phyloP scores from a whole-genome alignment of 2,329 filamentous ascomycete genomes.

The Penicillium freii region DNA sequence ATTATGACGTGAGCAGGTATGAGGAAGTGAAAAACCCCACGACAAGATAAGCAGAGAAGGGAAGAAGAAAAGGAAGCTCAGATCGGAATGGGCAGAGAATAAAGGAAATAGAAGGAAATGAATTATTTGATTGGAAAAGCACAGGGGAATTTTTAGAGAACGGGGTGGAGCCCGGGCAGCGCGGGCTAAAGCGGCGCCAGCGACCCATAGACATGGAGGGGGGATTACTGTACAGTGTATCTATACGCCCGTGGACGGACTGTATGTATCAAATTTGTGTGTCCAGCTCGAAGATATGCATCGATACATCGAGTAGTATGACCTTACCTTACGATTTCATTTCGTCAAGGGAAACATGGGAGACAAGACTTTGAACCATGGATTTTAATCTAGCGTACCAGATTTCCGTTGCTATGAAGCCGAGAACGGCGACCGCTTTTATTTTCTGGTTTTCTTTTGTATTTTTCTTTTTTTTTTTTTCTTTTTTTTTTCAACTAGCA shows the following conservation, averaged over 20 bases:
- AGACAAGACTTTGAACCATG: slow-evolving; percentile 3
- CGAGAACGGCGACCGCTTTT: slow-evolving; percentile 11
- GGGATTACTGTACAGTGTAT: slow-evolving; percentile 19
- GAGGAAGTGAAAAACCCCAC: slow-evolving; percentile 6
- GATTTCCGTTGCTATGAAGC: slow-evolving; percentile 4
- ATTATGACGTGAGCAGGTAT: slow-evolving; percentile 31
- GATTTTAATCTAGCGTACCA: slow-evolving; percentile 10
- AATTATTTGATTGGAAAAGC: slow-evolving; percentile 23
- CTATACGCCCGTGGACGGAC: neutral
- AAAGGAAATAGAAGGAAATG: slow-evolving; percentile 11
- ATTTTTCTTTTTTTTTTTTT: neutral
- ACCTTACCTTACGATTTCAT: slow-evolving; percentile 2
- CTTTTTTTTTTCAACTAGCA: neutral
- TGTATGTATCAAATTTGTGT: neutral
- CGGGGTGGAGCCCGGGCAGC: slow-evolving; percentile 23
- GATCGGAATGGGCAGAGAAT: slow-evolving; percentile 4
- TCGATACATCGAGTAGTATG: neutral
- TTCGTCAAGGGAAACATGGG: slow-evolving; percentile 3
- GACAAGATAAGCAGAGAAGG: slow-evolving; percentile 11
- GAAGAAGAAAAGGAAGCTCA: slow-evolving; percentile 14
- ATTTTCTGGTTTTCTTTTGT: neutral
- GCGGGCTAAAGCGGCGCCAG: slow-evolving; percentile 30
- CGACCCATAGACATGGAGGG: slow-evolving; percentile 40
- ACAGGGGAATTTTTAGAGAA: slow-evolving; percentile 20
- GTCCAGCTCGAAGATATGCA: neutral